Evolutionary conservation across 129 eudicot genomes (phyloP), one percentile per base, ranked within the genome.

Genomic region (Saussurea involucrata): DNA sequence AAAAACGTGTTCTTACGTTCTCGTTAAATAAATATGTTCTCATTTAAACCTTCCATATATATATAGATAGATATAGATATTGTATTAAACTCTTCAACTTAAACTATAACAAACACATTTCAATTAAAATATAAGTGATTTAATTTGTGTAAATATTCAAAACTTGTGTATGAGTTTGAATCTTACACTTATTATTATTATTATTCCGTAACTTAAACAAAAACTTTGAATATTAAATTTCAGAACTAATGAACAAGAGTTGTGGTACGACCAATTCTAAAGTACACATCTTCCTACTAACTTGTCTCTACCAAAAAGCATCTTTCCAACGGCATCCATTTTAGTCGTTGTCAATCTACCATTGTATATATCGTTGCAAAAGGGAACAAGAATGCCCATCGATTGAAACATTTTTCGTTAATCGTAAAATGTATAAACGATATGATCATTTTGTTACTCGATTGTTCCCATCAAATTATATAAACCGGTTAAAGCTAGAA

Each of bases 261-360:
- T 53, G 22, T 53, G 22, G 22, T 17, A 53, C 22, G 61, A 53
- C 61, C 0, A 1, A n/a, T 53, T 53, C 61, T 53, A 53, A 53
- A 53, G 24, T 68, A 21, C 25, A 29, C 1, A 69, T 78, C 42
- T 58, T 28, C 13, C 4, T 33, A 40, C 28, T 69, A 71, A 46
- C 78, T 79, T 79, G 78, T 80, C 78, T 72, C 78, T 72, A 44
- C 67, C 83, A 65, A 65, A 80, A 72, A 27, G 83, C 83, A 80
- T 73, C 83, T 80, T 78, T 65, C 66, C 20, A 31, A 64, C 72
- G 78, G 74, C 78, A 64, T 80, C 83, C 34, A 24, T 18, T 34
- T 12, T 78, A 20, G 36, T 53, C 61, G 22, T 53, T 53, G 61
- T 53, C 61, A 53, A 53, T 72, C 66, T 55, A 31, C 34, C 78